Conservation (phyloP, 1,284 basidiomycete genomes). For the Malassezia pachydermatis region DNA sequence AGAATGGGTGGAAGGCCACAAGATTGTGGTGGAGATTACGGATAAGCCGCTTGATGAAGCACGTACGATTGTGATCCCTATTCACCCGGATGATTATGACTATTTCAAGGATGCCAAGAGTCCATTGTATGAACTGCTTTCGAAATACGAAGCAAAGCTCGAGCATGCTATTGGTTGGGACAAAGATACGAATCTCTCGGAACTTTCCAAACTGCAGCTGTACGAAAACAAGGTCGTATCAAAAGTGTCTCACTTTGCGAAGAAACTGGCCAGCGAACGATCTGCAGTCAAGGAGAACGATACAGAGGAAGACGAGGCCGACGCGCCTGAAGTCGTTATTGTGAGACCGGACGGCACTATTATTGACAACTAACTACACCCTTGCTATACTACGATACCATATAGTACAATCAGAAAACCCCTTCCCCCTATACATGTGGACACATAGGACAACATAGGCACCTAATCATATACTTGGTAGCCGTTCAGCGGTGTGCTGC, state of each 20-base stretch:
- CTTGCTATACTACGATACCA: too few relatives aligned
- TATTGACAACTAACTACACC: too few relatives aligned
- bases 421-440: too few relatives aligned
- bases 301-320: neutral
- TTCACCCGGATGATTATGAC: conserved; percentile 29
- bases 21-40: conserved; percentile 40
- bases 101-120: conserved; percentile 20
- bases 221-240: neutral
- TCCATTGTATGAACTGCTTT: conserved; percentile 15
- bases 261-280: neutral
- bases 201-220: neutral
- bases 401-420: too few relatives aligned
- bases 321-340: neutral
- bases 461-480: too few relatives aligned
- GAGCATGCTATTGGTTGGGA: neutral
- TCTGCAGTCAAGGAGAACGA: neutral
- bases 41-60: conserved; percentile 28
- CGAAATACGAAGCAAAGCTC: conserved; percentile 5
- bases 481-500: too few relatives aligned
- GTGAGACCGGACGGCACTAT: conserved; percentile 2
- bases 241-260: neutral
- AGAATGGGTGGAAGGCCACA: conserved; percentile 42
- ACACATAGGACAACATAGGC: too few relatives aligned
- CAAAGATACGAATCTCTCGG: neutral
- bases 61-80: conserved; percentile 31